These are phyloP conservation scores for Tolypocladium tundrense DNA, from an alignment of 2,329 filamentous ascomycete genomes.

Conservation along the genomic window DNA sequence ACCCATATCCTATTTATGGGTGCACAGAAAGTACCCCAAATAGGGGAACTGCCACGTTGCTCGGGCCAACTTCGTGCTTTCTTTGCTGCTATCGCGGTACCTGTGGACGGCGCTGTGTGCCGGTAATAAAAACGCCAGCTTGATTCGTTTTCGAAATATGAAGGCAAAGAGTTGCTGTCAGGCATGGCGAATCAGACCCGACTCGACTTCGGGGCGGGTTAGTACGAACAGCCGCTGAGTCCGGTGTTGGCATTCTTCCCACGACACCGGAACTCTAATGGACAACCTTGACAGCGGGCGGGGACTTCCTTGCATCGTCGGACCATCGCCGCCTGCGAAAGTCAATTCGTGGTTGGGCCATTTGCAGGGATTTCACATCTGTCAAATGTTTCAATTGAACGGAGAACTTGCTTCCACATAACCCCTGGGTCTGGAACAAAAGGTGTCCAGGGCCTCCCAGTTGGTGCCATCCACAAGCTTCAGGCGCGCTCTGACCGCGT, in stretches of 20 bases:
- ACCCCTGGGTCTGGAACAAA: neutral
- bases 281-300: no score
- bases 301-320: neutral
- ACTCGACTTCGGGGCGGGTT: neutral
- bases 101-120: neutral
- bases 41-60: neutral
- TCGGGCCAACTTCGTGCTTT: neutral
- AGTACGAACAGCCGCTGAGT: neutral
- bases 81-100: neutral
- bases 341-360: no score
- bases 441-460: neutral
- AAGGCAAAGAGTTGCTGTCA: neutral
- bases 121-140: neutral
- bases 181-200: neutral
- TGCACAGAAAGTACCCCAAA: neutral
- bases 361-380: no score
- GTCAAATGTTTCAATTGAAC: neutral
- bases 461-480: neutral
- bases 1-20: neutral
- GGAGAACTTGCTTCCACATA: no score
- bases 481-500: neutral
- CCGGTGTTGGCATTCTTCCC: neutral
- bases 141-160: neutral
- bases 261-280: neutral
- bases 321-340: neutral